Base-by-base conservation (phyloP, 345 rosid species). In the Cardamine chenopodiifolia region DNA sequence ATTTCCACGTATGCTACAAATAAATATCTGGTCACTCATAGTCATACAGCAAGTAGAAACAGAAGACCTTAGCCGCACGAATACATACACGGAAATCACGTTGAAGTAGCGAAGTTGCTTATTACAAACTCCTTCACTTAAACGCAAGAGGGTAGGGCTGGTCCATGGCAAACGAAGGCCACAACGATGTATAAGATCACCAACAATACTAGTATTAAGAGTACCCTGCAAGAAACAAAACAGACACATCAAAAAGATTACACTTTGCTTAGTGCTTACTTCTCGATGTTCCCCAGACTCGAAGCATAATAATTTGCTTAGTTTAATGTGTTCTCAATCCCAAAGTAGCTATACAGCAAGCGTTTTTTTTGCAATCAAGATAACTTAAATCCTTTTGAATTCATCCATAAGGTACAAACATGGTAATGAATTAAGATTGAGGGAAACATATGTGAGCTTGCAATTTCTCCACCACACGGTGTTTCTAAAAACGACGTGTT, bases 401-500 rank as follows among this genome's bases (percentile, higher is more conserved):
- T 50, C n/a, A 49, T 20, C 14, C 7, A 4, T 20, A 50, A 50
- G 28, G 2, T 22, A 20, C 6, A 49, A 22, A 50, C 29, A 52
- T 50, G 29, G 1, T 53, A 25, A 54, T 10, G 10, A 25, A 13
- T 26, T 25, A 53, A 1, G 31, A 9, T 53, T 53, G 0, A 25
- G 17, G 57, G 29, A 53, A 53, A 25, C 57, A 53, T 53, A 49
- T 26, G 7, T 19, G 7, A 53, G 57, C 31, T 53, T 53, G 57
- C 57, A 53, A 53, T 53, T 53, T 25, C 57, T 53, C 57, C 57
- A 53, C 32, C 57, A 12, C 32, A 13, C n/a, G 2, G 32, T 23
- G 57, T 23, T 53, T 22, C 78, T 86, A 20, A 90, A 90, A 96
- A 72, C 90, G 89, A 69, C 88, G 93, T 52, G 99, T 87, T 80